Base-by-base conservation (phyloP, 371 early-diverging fungal genomes). In the Apophysomyces elegans region DNA sequence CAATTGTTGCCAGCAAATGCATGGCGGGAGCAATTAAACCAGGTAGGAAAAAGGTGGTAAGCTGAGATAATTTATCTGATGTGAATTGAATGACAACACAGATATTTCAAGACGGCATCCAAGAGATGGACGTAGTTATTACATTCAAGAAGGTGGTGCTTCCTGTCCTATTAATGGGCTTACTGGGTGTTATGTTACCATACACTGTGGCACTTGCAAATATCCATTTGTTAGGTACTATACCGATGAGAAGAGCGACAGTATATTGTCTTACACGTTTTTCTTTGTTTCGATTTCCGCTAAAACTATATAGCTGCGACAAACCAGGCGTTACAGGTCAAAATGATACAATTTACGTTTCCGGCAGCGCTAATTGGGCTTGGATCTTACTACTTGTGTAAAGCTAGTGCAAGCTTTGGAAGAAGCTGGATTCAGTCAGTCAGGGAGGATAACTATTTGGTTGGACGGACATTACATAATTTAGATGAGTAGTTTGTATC, bases 401-500 rank as follows among this genome's bases (percentile, higher is more conserved):
- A 71, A 57, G 56, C 79, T 8, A 68, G 72, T 6, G 54, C 71
- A 4, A 64, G 77, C 45, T 62, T 88, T 44, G 72, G 67, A 18
- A 69, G 61, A 44, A 64, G 67, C 8, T 84, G 88, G 84, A 73
- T 80, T 7, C 77, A 83, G 11, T 65, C 74, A 13, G 80, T 89
- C 13, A 82, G 89, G 41, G 89, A 91, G 44, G 86, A 86, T 26
- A 82, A 79, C 50, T 91, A 91, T 63, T 65, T 89, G 41, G 78
- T 88, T 32, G 91, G 91, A 12, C 76, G 78, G 35, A 82, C 77
- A 61, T 71, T 91, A 47, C 90, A 89, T 69, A 91, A 91, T 61
- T 66, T 88, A 44, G 78, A 71, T 26, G 81, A 71, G 37, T 68
- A 69, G 59, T 26, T 37, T 1, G 35, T 4, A 64, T 5, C 4